Evolutionary conservation across 2,329 filamentous ascomycete species (phyloP).

Genomic region (Ilyonectria sp.): DNA sequence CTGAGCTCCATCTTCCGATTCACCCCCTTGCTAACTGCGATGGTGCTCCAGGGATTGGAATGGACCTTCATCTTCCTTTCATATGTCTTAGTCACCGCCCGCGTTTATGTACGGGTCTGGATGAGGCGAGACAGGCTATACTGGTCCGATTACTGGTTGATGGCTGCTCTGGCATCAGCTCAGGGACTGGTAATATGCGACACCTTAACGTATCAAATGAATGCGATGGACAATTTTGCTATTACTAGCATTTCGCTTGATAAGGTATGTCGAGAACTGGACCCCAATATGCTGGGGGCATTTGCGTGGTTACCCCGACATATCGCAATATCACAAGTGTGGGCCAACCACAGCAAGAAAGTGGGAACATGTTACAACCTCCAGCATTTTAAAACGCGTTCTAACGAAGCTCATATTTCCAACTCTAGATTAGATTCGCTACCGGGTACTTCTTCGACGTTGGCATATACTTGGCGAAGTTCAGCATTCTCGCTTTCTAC

Average conservation of each 20-base stretch:
- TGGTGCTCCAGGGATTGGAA: conserved; percentile 7
- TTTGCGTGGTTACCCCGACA: not conserved
- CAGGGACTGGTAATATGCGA: conserved; percentile 18
- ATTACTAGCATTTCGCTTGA: conserved; percentile 2
- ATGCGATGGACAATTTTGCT: conserved; percentile 19
- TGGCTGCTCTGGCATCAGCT: conserved; percentile 1
- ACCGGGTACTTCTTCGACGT: conserved; percentile 44
- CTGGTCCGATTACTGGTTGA: conserved; percentile 7
- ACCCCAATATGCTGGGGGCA: not conserved
- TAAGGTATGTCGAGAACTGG: conserved; percentile 9
- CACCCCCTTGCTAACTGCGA: not conserved
- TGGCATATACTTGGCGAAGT: conserved; percentile 45
- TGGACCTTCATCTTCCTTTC: conserved; percentile 18
- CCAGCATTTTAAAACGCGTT: too few relatives aligned
- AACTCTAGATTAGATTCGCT: conserved; percentile 34
- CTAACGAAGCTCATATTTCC: too few relatives aligned
- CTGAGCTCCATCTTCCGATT: not conserved
- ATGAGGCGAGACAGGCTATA: conserved; percentile 19
- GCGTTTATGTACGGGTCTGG: conserved; percentile 18
- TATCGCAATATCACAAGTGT: too few relatives aligned
- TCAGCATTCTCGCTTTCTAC: conserved; percentile 46
- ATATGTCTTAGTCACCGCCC: conserved; percentile 11
- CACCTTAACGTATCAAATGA: conserved; percentile 10
- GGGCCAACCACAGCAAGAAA: too few relatives aligned
- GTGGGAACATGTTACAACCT: too few relatives aligned